These are phyloP conservation scores for Chenopodium quinoa DNA, from an alignment of 148 eudicot genomes.

Conservation along the genomic window DNA sequence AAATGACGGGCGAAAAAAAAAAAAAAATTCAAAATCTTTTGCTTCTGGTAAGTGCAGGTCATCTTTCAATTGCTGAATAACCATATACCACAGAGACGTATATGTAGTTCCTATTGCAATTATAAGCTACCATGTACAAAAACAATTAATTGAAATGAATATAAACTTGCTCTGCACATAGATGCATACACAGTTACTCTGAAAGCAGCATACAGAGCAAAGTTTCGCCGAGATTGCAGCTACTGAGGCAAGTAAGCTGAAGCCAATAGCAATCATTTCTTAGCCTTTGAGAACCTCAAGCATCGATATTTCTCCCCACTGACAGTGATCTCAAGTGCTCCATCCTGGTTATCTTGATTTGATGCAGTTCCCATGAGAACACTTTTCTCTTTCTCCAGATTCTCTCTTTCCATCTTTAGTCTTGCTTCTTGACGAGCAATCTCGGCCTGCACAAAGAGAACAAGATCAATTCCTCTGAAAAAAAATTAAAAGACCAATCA, in stretches of 20 bases:
- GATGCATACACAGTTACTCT: neutral
- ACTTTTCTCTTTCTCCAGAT: conserved; percentile 97
- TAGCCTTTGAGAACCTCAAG: conserved; percentile 93
- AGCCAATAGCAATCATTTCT: conserved; percentile 47
- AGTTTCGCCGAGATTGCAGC: neutral
- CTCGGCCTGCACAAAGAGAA: conserved; percentile 62
- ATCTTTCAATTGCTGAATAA: conserved; percentile 10
- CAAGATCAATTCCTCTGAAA: neutral
- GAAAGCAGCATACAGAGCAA: conserved; percentile 7
- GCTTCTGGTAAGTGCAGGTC: conserved; percentile 8
- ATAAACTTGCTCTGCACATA: conserved; percentile 3
- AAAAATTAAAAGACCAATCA: neutral
- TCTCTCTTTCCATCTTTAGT: conserved; percentile 91
- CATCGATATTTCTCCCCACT: conserved; percentile 98
- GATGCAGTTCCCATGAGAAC: conserved; percentile 99
- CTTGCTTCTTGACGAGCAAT: conserved; percentile 96
- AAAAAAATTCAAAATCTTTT: neutral
- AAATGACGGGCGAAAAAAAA: conserved; percentile 1
- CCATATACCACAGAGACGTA: neutral
- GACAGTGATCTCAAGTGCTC: conserved; percentile 98
- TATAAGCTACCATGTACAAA: conserved; percentile 22
- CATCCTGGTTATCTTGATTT: conserved; percentile 97
- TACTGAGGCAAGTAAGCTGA: conserved; percentile 10
- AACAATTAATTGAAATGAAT: conserved; percentile 3
- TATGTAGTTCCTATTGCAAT: conserved; percentile 8